Conservation (phyloP, 2,329 filamentous ascomycete genomes). For the Lecanicillium sp. region DNA sequence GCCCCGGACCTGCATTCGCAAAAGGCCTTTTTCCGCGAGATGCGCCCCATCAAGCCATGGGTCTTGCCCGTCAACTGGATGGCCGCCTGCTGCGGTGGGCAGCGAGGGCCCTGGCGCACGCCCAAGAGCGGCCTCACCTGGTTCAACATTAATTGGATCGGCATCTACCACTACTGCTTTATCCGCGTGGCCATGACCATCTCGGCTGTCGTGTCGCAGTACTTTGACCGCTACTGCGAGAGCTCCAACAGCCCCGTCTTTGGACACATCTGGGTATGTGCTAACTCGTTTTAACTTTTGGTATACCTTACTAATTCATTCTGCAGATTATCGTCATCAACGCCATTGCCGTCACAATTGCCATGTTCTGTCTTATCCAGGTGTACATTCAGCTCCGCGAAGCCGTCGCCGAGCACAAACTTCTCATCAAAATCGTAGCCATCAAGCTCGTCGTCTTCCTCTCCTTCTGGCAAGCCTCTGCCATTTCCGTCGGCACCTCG, state of each 20-base stretch:
- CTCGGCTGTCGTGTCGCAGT: constrained; percentile 65
- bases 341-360: constrained; percentile 64
- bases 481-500: constrained; percentile 45
- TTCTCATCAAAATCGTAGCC: constrained; percentile 73
- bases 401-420: constrained; percentile 59
- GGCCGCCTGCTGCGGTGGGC: constrained; percentile 61
- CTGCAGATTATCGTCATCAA: constrained; percentile 60
- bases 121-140: constrained; percentile 76
- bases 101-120: constrained; percentile 62
- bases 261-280: constrained; percentile 71
- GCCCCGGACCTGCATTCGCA: constrained; percentile 71
- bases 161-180: constrained; percentile 81
- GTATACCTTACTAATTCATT: constrained; percentile 7
- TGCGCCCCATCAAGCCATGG: constrained; percentile 63
- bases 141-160: constrained; percentile 83
- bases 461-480: constrained; percentile 72
- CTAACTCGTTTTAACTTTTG: background rate
- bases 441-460: constrained; percentile 92
- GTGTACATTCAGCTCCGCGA: constrained; percentile 73
- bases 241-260: constrained; percentile 70
- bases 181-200: constrained; percentile 74
- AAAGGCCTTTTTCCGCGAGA: constrained; percentile 69
- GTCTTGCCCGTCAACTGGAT: constrained; percentile 66
- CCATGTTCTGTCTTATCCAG: constrained; percentile 84
- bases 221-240: constrained; percentile 66